A percentile compares a stretch with the other conserved stretches of the same genome.
phyloP scores from a whole-genome alignment of 2,329 filamentous ascomycete genomes.

The Xylaria sp. region DNA sequence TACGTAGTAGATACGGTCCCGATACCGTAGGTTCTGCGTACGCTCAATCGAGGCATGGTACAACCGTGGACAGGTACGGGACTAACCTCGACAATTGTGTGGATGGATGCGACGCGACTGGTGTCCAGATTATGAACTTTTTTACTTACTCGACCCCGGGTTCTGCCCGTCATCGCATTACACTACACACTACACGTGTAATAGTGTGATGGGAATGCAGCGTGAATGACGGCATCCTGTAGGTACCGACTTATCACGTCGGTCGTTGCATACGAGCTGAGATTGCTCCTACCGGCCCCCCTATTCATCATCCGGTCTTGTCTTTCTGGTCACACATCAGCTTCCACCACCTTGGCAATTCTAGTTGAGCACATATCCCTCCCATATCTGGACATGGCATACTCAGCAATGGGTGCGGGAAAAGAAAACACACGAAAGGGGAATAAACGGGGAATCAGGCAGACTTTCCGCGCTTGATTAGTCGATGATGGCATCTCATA shows the following conservation, averaged over 20 bases:
- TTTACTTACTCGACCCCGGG: background rate
- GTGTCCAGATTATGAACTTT: background rate
- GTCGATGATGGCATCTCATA: background rate
- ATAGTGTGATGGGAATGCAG: background rate
- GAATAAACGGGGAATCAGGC: slow-evolving; percentile 9
- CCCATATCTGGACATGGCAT: background rate
- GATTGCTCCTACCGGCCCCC: slow-evolving; percentile 21
- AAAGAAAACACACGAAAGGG: slow-evolving; percentile 20
- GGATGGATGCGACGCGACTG: background rate
- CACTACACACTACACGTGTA: background rate
- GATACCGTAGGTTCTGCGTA: background rate
- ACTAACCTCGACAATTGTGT: background rate
- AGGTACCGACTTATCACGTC: slow-evolving; percentile 5
- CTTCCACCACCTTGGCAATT: slow-evolving; percentile 13
- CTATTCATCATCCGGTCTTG: slow-evolving; percentile 11
- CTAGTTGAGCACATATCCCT: background rate
- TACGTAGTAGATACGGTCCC: slow-evolving; percentile 8
- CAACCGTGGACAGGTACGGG: background rate
- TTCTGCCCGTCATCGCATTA: background rate
- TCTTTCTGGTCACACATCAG: slow-evolving; percentile 12
- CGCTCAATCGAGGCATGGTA: background rate
- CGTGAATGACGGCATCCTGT: slow-evolving; percentile 17
- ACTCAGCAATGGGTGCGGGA: slow-evolving; percentile 15
- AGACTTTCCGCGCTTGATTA: slow-evolving; percentile 20
- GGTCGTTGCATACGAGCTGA: slow-evolving; percentile 4